These are phyloP conservation scores for Lodderomyces beijingensis DNA, from an alignment of 1,139 yeast species.

Conservation along the genomic window DNA sequence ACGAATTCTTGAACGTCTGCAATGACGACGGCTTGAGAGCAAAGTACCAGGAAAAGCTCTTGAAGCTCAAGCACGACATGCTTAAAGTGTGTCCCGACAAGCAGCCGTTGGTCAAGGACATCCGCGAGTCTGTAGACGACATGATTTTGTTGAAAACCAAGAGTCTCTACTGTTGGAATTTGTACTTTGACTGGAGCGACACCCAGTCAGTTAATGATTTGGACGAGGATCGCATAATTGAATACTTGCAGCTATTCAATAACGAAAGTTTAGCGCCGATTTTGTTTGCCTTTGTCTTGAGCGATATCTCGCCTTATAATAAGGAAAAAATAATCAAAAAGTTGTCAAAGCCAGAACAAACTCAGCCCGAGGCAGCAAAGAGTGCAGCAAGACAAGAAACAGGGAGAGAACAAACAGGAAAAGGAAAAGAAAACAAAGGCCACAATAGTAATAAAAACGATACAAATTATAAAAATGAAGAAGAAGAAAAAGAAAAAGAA, in stretches of 20 bases:
- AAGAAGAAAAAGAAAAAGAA: conserved; percentile 17
- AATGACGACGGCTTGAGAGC: conserved; percentile 61
- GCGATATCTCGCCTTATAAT: conserved; percentile 65
- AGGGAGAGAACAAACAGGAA: conserved; percentile 5
- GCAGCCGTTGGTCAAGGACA: conserved; percentile 28
- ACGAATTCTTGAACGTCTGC: conserved; percentile 53
- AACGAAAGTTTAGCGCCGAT: conserved; percentile 61
- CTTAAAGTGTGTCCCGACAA: conserved; percentile 45
- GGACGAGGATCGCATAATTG: conserved; percentile 42
- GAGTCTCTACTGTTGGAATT: conserved; percentile 66
- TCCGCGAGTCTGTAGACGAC: conserved; percentile 61
- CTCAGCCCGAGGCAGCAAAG: background rate
- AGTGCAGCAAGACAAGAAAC: conserved; percentile 1
- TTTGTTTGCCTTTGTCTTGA: conserved; percentile 53
- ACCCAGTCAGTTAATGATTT: conserved; percentile 44
- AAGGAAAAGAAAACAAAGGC: too few species aligned
- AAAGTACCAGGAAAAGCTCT: conserved; percentile 53
- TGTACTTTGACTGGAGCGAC: conserved; percentile 77
- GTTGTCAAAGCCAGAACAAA: conserved; percentile 4
- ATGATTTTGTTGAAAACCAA: conserved; percentile 65
- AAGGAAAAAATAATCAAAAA: conserved; percentile 19
- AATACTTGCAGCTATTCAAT: conserved; percentile 55
- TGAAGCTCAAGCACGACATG: conserved; percentile 54
- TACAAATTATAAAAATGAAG: conserved; percentile 15
- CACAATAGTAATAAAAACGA: conserved; percentile 13